Base-by-base conservation (phyloP, 192 early-diverging fungal genomes). In the Jimgerdemannia lactiflua region DNA sequence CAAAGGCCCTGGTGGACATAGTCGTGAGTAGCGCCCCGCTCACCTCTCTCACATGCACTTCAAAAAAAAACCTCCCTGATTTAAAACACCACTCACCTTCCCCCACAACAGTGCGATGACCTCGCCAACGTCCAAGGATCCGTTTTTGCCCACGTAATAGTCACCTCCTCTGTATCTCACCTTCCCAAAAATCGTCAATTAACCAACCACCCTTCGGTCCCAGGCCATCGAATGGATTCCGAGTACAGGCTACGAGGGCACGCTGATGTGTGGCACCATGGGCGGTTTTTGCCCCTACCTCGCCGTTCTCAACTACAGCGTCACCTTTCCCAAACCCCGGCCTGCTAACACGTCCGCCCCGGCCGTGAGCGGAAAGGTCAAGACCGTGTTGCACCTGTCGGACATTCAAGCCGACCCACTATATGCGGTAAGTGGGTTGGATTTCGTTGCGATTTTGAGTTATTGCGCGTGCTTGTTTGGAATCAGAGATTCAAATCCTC, bases 401-500 rank as follows among this genome's bases (percentile, higher is more conserved):
- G 86, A 88, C 75, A 85, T 83, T 82, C 86, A 88, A 69, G 77
- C 84, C 7, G 86, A 88, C 54, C 86, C 86, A 3, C 44, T 78
- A 3, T 88, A 88, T 42, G 68, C 78, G 40, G 75, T 82, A 66
- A 65, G 42, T 63, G 10, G 64, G 3, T 40, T 39, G 4, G 0
- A n/a, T 67, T 43, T 59, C 39, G 59, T 1, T 29, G 29, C 29
- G 29, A 29, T 29, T 29, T 29, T 14, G 19, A 39, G 29, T 19
- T 39, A n/a, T 59, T 14, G 14, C 6, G 49, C 14, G 49, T 14
- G 14, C 14, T 10, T 59, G 0, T 29, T 29, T 29, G 29, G 29
- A 29, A 1, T 29, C 29, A 29, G 29, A 29, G 29, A 29, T 29
- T 29, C 29, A 29, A 29, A 29, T 29, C 49, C 49, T 14, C 49